These are phyloP conservation scores for Asterophora parasitica DNA, from an alignment of 768 basidiomycete genomes.

Conservation along the genomic window DNA sequence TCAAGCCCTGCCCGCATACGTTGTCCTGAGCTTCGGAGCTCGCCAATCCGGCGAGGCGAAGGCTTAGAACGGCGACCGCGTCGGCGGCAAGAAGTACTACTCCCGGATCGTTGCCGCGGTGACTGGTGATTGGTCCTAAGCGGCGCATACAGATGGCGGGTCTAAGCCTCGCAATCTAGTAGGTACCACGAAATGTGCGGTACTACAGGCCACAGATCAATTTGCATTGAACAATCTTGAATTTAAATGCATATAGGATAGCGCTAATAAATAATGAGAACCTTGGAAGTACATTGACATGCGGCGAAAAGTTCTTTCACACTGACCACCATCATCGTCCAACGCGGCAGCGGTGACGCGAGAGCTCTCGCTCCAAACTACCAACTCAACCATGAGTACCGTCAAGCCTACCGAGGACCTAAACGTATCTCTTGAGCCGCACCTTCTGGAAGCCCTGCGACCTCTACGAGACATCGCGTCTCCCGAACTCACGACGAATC, in stretches of 20 bases:
- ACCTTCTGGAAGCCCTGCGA: conserved; percentile 47
- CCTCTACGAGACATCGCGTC: conserved; percentile 47
- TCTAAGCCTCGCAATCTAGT: too few relatives aligned
- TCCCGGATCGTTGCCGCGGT: conserved; percentile 45
- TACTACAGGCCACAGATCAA: conserved; percentile 19
- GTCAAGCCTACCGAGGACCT: conserved; percentile 27
- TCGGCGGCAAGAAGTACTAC: conserved; percentile 45
- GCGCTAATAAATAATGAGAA: too few relatives aligned
- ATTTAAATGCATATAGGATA: too few relatives aligned
- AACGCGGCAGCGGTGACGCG: not conserved
- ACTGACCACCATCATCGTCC: not conserved
- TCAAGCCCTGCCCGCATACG: too few relatives aligned
- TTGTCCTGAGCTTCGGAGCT: too few relatives aligned
- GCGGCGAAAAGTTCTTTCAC: not conserved
- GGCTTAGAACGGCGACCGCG: conserved; percentile 39
- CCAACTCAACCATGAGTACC: conserved; percentile 17
- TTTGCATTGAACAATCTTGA: not conserved
- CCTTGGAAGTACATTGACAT: too few relatives aligned
- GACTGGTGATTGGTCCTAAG: conserved; percentile 44
- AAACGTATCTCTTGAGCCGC: conserved; percentile 65
- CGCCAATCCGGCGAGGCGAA: too few relatives aligned
- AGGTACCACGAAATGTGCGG: conserved; percentile 44
- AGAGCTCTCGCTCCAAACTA: conserved; percentile 8
- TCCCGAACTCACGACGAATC: conserved; percentile 32
- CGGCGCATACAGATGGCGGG: conserved; percentile 32